These are phyloP conservation scores for Astrephomene gubernaculifera DNA, from an alignment of 139 green algal genomes.

Conservation along the genomic window DNA sequence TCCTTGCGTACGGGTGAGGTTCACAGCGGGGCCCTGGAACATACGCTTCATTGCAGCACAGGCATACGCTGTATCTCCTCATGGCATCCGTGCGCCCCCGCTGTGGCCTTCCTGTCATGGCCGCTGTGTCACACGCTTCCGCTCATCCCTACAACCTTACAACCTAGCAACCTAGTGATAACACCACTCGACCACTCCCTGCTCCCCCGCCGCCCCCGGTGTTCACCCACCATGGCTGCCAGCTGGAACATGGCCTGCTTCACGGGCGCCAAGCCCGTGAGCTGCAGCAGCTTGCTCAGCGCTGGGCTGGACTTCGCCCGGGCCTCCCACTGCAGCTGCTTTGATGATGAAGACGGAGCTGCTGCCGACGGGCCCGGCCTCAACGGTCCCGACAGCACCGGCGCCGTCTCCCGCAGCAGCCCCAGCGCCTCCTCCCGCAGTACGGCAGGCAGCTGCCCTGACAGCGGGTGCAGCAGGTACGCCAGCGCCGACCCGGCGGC, in stretches of 20 bases:
- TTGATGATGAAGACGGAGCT: too few relatives aligned
- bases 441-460: background rate
- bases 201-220: background rate
- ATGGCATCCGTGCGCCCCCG: too few relatives aligned
- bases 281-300: conserved; percentile 46
- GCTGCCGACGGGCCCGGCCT: background rate
- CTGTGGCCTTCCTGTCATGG: too few relatives aligned
- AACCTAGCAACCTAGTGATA: too few relatives aligned
- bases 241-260: conserved; percentile 57
- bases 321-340: conserved; percentile 1
- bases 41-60: too few relatives aligned
- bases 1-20: too few relatives aligned
- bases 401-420: background rate
- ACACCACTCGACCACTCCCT: too few relatives aligned
- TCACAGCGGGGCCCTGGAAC: too few relatives aligned
- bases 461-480: conserved; percentile 54
- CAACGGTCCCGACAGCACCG: background rate
- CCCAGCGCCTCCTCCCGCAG: background rate
- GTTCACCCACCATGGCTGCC: conserved; percentile 46
- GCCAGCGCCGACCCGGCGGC: conserved; percentile 38
- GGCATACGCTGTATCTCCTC: too few relatives aligned
- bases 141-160: too few relatives aligned
- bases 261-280: conserved; percentile 49
- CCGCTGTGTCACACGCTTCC: too few relatives aligned
- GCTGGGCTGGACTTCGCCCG: background rate